Evolutionary conservation across 129 eudicot genomes (phyloP).

Genomic region (Arctium minus): DNA sequence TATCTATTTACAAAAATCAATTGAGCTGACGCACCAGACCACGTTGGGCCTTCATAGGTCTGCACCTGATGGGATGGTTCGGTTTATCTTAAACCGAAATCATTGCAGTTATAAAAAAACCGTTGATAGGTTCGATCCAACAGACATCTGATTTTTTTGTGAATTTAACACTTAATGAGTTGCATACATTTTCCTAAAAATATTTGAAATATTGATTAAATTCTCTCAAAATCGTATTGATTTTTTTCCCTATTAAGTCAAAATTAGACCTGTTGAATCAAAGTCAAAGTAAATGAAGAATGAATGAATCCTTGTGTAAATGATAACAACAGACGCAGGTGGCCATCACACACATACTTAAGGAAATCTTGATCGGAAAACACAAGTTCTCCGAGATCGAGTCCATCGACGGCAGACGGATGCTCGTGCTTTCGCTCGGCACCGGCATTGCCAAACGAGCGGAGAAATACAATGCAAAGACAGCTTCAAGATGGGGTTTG

Average conservation of each 20-base stretch:
- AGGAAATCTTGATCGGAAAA: slow-evolving; percentile 46
- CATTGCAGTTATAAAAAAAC: too few relatives aligned
- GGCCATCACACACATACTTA: slow-evolving; percentile 65
- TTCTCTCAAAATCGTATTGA: neutral
- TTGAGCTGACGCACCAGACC: too few relatives aligned
- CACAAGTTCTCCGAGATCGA: slow-evolving; percentile 30
- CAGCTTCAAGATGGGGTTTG: slow-evolving; percentile 62
- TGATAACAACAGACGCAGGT: slow-evolving; percentile 52
- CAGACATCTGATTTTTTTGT: too few relatives aligned
- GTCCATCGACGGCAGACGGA: slow-evolving; percentile 44
- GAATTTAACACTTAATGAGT: too few relatives aligned
- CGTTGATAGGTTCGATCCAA: too few relatives aligned
- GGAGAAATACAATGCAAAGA: slow-evolving; percentile 41
- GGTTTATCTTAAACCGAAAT: too few relatives aligned
- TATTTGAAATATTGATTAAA: too few relatives aligned
- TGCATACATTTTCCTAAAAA: too few relatives aligned
- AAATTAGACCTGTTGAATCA: neutral
- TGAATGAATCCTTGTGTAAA: neutral
- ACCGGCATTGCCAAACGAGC: slow-evolving; percentile 51
- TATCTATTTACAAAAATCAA: too few relatives aligned
- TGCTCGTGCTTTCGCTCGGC: slow-evolving; percentile 73
- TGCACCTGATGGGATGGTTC: too few relatives aligned
- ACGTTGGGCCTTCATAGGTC: too few relatives aligned
- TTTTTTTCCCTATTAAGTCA: too few relatives aligned
- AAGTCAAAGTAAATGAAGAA: neutral